Percentiles rank a stretch among this genome's conserved stretches.
Conservation (phyloP, 2,329 filamentous ascomycete genomes). For the Hypoxylon sp. region DNA sequence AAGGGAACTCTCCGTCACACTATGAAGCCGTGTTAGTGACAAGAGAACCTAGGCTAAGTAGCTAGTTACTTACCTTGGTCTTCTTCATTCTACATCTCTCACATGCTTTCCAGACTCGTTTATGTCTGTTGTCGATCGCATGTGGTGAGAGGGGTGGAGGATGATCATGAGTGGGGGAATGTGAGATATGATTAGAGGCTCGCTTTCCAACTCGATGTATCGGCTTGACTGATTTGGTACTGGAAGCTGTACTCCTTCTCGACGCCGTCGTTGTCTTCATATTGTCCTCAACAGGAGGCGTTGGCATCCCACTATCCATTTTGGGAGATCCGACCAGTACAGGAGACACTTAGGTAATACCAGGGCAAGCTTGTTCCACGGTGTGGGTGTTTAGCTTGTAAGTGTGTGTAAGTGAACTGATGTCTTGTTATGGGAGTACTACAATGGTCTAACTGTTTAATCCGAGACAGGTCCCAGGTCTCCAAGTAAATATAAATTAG, state of each 20-base stretch:
- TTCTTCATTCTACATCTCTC: constrained; percentile 78
- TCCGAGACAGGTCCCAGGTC: constrained; percentile 17
- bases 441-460: constrained; percentile 29
- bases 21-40: constrained; percentile 49
- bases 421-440: constrained; percentile 12
- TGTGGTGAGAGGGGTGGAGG: constrained; percentile 57
- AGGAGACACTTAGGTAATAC: constrained; percentile 24
- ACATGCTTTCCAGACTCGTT: constrained; percentile 76
- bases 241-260: constrained; percentile 52
- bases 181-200: constrained; percentile 57
- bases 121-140: constrained; percentile 68
- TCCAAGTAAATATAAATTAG: constrained; percentile 23
- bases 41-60: constrained; percentile 19
- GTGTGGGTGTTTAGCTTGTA: constrained; percentile 35
- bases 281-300: constrained; percentile 62
- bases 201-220: constrained; percentile 66
- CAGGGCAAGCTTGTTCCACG: constrained; percentile 4
- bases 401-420: constrained; percentile 35
- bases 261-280: constrained; percentile 47
- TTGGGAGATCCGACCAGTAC: constrained; percentile 47
- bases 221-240: constrained; percentile 63
- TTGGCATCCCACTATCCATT: constrained; percentile 67
- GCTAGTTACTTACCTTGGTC: constrained; percentile 67
- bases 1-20: constrained; percentile 76
- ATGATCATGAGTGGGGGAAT: constrained; percentile 56